Base-by-base conservation (phyloP, 1,284 basidiomycete species). In the Apiotrichum porosum region DNA sequence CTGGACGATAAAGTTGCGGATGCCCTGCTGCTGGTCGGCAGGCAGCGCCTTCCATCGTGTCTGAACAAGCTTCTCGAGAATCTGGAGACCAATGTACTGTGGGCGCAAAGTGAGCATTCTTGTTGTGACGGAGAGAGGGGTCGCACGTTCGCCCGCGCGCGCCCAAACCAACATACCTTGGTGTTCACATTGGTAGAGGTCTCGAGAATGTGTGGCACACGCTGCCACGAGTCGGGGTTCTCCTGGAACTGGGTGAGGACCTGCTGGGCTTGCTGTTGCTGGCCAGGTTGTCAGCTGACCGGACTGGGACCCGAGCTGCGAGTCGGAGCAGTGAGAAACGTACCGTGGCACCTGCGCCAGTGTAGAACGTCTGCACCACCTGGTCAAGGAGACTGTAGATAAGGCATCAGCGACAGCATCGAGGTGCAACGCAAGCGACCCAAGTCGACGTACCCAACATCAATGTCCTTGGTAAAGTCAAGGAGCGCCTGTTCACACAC, bases 41-140 rank as follows among this genome's bases (percentile, higher is more conserved):
- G 95, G 95, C 38, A 99, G 76, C 33, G 90, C 85, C 76, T 94
- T 97, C 95, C 95, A 99, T 62, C 90, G 81, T 39, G 91, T 95
- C 50, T 80, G 83, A 67, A 99, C 88, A 56, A 99, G 80, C 76
- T 88, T 94, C 75, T 97, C 92, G 42, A 97, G 78, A 63, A 97
- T 92, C 75, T 95, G 91, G 47, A 95, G 78, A 31, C 88, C 91
- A 66, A 97, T 91, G 73, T 88, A 95, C 89, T 95, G 56, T 3
- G 41, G 3, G 26, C 12, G 40, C n/a, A 18, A 19, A 3, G 13
- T 31, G 15, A 44, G 37, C n/a, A 35, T 9, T 9, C 34, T 43
- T 23, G 15, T 5, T 24, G 22, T 24, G 4, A 21, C 17, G 21
- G n/a, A n/a, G n/a, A n/a, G n/a, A n/a, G n/a, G n/a, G n/a, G n/a